These are phyloP conservation scores for Magnaporthiopsis rhizophila DNA, from an alignment of 2,329 filamentous ascomycete genomes.

Conservation along the genomic window DNA sequence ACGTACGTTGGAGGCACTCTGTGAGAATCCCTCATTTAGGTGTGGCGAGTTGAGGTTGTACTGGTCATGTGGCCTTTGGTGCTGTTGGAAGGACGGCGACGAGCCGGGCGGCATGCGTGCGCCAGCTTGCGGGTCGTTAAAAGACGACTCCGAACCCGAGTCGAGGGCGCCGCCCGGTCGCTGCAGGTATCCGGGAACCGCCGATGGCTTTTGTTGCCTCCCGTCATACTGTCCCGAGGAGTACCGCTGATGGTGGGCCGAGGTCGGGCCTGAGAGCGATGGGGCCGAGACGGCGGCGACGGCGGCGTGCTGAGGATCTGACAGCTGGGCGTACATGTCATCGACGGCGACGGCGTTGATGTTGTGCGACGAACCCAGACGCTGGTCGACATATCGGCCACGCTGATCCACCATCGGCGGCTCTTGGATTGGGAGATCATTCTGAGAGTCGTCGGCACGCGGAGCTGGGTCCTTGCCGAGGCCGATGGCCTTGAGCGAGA, in stretches of 20 bases:
- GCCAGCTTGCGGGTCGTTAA: conserved; percentile 27
- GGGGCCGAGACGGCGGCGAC: conserved; percentile 9
- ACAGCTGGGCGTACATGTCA: conserved; percentile 24
- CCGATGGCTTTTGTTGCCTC: conserved; percentile 24
- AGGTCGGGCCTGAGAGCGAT: conserved; percentile 19
- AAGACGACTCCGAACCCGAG: conserved; percentile 45
- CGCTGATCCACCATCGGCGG: conserved; percentile 30
- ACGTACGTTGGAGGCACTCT: background rate
- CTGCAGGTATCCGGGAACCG: conserved; percentile 38
- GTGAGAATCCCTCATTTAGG: background rate
- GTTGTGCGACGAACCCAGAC: conserved; percentile 3
- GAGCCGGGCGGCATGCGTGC: background rate
- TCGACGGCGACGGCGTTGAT: conserved; percentile 20
- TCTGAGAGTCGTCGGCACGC: conserved; percentile 38
- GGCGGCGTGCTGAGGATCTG: conserved; percentile 16
- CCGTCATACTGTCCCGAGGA: conserved; percentile 29
- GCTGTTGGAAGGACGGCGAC: conserved; percentile 15
- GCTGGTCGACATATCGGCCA: conserved; percentile 25
- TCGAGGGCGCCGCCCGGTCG: conserved; percentile 36
- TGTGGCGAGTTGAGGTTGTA: conserved; percentile 1
- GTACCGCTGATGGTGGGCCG: conserved; percentile 30
- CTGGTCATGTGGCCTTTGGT: conserved; percentile 31
- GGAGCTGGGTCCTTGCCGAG: conserved; percentile 46
- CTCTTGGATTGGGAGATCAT: conserved; percentile 44
- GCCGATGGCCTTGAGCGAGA: conserved; percentile 58